Percentiles rank a stretch among this genome's conserved stretches.
phyloP scores from a whole-genome alignment of 2,329 filamentous ascomycete genomes.

The Sporothrix luriei region DNA sequence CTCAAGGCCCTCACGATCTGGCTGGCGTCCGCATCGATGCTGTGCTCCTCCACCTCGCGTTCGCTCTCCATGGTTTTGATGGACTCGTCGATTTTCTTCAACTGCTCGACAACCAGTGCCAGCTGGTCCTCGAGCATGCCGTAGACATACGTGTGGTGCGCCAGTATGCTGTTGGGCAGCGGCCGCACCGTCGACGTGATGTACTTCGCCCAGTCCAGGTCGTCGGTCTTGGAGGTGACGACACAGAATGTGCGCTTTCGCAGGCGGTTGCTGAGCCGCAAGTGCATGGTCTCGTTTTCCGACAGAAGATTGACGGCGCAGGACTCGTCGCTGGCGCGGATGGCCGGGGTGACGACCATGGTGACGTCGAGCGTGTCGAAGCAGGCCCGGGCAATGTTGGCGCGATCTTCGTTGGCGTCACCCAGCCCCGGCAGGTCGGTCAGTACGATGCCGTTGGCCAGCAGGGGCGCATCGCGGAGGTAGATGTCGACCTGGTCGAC shows the following conservation, averaged over 20 bases:
- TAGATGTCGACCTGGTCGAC: slow-evolving; percentile 48
- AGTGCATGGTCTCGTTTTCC: slow-evolving; percentile 38
- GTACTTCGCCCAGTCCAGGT: slow-evolving; percentile 36
- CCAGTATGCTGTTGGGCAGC: background rate
- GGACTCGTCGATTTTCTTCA: background rate
- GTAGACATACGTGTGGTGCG: background rate
- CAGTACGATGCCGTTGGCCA: slow-evolving; percentile 53
- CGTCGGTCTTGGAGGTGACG: slow-evolving; percentile 41
- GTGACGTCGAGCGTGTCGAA: slow-evolving; percentile 38
- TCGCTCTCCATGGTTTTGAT: background rate
- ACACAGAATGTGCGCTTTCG: slow-evolving; percentile 38
- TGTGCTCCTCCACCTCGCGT: background rate
- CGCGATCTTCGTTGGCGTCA: slow-evolving; percentile 44
- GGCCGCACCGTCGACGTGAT: background rate
- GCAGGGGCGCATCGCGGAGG: slow-evolving; percentile 46
- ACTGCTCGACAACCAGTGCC: background rate
- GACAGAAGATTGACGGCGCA: slow-evolving; percentile 37
- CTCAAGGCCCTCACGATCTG: background rate
- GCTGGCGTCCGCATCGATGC: background rate
- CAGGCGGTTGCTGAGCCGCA: slow-evolving; percentile 41
- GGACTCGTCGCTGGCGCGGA: slow-evolving; percentile 40
- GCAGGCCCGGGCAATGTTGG: slow-evolving; percentile 35
- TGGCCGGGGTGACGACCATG: slow-evolving; percentile 39
- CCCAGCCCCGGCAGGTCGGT: slow-evolving; percentile 59
- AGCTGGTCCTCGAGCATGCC: background rate